A percentile compares a stretch with the other conserved stretches of the same genome.
These are phyloP conservation scores for Plasmodium cynomolgi DNA, from an alignment of 169 alveolate genomes.

Conservation along the genomic window DNA sequence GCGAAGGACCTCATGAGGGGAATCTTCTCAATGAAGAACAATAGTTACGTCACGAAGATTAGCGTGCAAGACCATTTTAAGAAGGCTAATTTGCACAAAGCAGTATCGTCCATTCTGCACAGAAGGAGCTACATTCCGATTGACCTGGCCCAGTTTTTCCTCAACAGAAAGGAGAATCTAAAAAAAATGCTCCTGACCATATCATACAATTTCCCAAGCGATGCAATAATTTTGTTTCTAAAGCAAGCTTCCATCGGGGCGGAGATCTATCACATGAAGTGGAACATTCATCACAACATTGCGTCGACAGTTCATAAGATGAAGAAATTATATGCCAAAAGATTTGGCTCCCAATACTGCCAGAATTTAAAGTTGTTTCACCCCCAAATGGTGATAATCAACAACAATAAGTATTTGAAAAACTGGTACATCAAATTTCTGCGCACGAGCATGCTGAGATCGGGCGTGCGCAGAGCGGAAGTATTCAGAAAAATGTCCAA, in stretches of 20 bases:
- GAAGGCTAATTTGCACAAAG: background rate
- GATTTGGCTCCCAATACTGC: background rate
- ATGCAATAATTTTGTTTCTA: constrained; percentile 15
- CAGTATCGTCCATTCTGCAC: background rate
- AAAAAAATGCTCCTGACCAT: constrained; percentile 35
- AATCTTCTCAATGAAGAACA: background rate
- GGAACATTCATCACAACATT: background rate
- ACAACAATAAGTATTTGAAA: constrained; percentile 18
- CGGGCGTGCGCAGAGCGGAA: background rate
- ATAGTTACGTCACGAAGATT: background rate
- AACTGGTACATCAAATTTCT: constrained; percentile 40
- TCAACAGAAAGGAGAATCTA: constrained; percentile 43
- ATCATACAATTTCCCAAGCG: constrained; percentile 38
- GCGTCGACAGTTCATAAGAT: background rate
- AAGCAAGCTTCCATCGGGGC: constrained; percentile 47
- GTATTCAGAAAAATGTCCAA: background rate
- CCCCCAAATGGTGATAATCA: constrained; percentile 13
- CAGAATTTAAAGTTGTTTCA: constrained; percentile 17
- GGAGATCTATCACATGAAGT: constrained; percentile 21
- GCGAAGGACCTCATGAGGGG: background rate
- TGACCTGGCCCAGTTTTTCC: constrained; percentile 16
- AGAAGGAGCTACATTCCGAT: constrained; percentile 32
- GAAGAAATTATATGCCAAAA: constrained; percentile 18
- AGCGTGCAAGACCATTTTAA: background rate
- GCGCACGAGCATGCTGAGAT: background rate